Evolutionary conservation across 164 flowering plant genomes (phyloP), one percentile per base, ranked within the genome.

Genomic region (Buxus sempervirens): DNA sequence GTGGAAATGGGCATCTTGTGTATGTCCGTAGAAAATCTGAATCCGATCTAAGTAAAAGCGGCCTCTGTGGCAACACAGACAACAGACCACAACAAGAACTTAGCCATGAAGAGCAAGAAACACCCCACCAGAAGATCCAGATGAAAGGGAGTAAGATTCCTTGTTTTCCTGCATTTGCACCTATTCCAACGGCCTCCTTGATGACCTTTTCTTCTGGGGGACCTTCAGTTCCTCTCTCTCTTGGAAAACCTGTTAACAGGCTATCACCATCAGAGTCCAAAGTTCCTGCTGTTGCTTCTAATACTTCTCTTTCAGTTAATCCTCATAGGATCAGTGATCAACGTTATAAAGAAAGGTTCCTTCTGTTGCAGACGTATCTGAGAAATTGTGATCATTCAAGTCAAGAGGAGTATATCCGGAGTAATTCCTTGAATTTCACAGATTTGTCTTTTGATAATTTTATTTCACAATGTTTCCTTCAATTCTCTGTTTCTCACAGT

Each of bases 11-110:
- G 27, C 86, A 83, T 72, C 84, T 88, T 60, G 94, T 92, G 28
- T 93, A 93, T 79, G 89, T 82, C 36, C 89, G 96, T 23, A 83
- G 95, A 69, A 90, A 84, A 78, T 51, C 81, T 23, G 96, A 93
- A 67, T 67, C 73, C 53, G 90, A 85, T 58, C 5, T 72, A 13
- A 71, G 75, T 25, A 87, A 73, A 69, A 65, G 53, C 73, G 69
- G 69, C 68, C 62, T 55, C 45, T 61, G 63, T 74, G 82, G 75
- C 19, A 73, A 55, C 61, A 48, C 53, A 63, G 71, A 55, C 61
- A 71, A 60, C 49, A 68, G 48, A 71, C 57, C 65, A 21, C 75
- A 66, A 65, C 13, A 58, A 61, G 68, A 76, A 49, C 53, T 26
- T 66, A 64, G 45, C 58, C 72, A 70, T 19, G 66, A 65, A 36